A percentile compares a stretch with the other conserved stretches of the same genome.
These are phyloP conservation scores for Aspergillus olivimuriae DNA, from an alignment of 495 filamentous ascomycete genomes.

Conservation along the genomic window DNA sequence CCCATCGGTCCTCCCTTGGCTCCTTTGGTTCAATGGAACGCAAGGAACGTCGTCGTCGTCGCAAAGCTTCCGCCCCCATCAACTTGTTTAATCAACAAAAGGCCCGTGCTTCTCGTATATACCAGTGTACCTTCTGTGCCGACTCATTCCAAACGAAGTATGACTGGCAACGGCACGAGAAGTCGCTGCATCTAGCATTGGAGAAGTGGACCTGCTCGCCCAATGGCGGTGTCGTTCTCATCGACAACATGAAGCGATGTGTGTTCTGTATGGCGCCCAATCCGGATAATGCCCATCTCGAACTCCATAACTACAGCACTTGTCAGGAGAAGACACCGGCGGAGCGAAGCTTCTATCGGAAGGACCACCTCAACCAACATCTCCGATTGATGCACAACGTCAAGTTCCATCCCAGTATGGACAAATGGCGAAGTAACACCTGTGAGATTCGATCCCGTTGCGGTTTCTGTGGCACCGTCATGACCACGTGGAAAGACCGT, in stretches of 20 bases:
- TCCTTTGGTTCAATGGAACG: constrained; percentile 65
- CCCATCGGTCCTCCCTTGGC: constrained; percentile 54
- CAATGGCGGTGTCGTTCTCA: constrained; percentile 34
- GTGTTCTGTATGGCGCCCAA: constrained; percentile 67
- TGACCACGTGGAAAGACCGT: constrained; percentile 66
- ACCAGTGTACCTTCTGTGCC: constrained; percentile 89
- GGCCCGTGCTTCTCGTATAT: constrained; percentile 43
- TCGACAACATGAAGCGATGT: constrained; percentile 46
- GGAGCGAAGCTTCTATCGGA: constrained; percentile 79
- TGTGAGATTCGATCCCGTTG: constrained; percentile 65
- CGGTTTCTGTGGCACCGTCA: constrained; percentile 61
- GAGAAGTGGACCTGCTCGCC: constrained; percentile 87
- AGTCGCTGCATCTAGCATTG: constrained; percentile 73
- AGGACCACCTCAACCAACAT: constrained; percentile 84
- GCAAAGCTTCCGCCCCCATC: constrained; percentile 45
- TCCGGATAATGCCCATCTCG: constrained; percentile 63
- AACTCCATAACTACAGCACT: constrained; percentile 65
- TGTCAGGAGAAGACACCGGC: constrained; percentile 68
- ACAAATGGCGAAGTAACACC: constrained; percentile 69
- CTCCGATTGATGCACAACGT: constrained; percentile 72
- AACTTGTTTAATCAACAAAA: constrained; percentile 39
- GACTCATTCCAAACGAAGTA: constrained; percentile 84
- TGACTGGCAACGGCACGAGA: constrained; percentile 89
- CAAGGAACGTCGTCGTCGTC: constrained; percentile 65
- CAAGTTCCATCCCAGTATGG: constrained; percentile 65